Conservation (phyloP, 371 early-diverging fungal species). For the Haplosporangium sp. region DNA sequence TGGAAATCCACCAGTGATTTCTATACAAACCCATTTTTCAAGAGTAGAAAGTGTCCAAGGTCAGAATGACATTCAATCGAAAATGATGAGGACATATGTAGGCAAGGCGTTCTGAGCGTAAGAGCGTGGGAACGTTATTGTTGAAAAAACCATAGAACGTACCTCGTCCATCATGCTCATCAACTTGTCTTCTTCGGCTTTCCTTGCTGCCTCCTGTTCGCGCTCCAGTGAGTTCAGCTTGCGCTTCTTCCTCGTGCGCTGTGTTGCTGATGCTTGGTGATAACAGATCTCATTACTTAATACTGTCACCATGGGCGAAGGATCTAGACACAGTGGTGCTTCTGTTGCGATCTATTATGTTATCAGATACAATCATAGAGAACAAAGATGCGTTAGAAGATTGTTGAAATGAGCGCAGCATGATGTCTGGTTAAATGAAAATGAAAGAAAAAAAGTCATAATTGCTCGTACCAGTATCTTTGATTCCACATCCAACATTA, state of each 20-base stretch:
- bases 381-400: too few relatives aligned
- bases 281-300: conserved; percentile 67
- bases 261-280: conserved; percentile 50
- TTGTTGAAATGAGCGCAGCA: too few relatives aligned
- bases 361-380: too few relatives aligned
- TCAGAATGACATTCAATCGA: not conserved
- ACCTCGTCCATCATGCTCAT: conserved; percentile 74
- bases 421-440: too few relatives aligned
- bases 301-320: conserved; percentile 67
- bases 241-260: conserved; percentile 60
- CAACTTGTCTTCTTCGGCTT: conserved; percentile 66
- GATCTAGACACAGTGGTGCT: conserved; percentile 69
- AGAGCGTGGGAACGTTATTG: not conserved
- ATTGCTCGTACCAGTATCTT: conserved; percentile 61
- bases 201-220: conserved; percentile 68
- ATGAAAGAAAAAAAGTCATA: not conserved
- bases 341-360: conserved; percentile 64
- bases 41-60: conserved; percentile 32
- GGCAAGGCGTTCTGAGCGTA: not conserved
- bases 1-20: conserved; percentile 46
- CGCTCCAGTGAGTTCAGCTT: conserved; percentile 72
- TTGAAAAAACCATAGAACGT: conserved; percentile 14
- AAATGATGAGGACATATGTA: not conserved
- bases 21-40: conserved; percentile 20
- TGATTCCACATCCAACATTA: conserved; percentile 67